A percentile compares a stretch with the other conserved stretches of the same genome.
Evolutionary conservation across 352 stramenopile species (phyloP).

Genomic region (Phytophthora nicotianae): DNA sequence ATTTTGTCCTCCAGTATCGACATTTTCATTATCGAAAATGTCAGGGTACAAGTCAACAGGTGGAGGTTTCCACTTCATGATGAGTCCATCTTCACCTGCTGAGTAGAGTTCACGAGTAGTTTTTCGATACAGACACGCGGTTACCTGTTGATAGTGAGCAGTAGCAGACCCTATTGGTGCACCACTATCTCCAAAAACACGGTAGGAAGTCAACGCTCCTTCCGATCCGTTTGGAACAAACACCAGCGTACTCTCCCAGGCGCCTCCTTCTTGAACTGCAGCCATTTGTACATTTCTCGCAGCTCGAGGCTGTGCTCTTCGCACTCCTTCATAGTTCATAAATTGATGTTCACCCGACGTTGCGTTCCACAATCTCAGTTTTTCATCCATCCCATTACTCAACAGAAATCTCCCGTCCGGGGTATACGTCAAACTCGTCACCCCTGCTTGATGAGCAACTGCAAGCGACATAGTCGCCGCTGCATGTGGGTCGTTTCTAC

Average conservation of each 20-base stretch:
- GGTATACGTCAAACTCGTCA: conserved; percentile 70
- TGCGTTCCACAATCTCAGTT: conserved; percentile 70
- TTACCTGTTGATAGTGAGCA: conserved; percentile 69
- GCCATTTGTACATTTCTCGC: conserved; percentile 59
- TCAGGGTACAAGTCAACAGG: conserved; percentile 36
- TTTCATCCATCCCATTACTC: conserved; percentile 62
- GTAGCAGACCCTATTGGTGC: conserved; percentile 36
- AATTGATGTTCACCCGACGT: conserved; percentile 68
- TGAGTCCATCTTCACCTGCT: conserved; percentile 64
- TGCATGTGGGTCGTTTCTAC: conserved; percentile 59
- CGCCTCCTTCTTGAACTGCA: conserved; percentile 60
- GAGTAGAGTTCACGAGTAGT: conserved; percentile 62
- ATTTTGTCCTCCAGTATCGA: conserved; percentile 4
- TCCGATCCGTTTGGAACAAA: conserved; percentile 66
- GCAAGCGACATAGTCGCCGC: conserved; percentile 56
- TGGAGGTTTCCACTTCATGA: conserved; percentile 70
- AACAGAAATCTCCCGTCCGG: conserved; percentile 70
- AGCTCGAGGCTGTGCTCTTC: conserved; percentile 35
- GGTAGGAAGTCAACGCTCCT: conserved; percentile 55
- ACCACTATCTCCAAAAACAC: conserved; percentile 55
- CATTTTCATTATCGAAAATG: conserved; percentile 12
- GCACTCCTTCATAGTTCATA: conserved; percentile 63
- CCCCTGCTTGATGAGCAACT: conserved; percentile 49
- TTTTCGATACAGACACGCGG: conserved; percentile 63
- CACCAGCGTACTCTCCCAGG: conserved; percentile 53